Evolutionary conservation across 305 asterid species (phyloP), one percentile per base, ranked within the genome.

Genomic region (Rubia balearica): DNA sequence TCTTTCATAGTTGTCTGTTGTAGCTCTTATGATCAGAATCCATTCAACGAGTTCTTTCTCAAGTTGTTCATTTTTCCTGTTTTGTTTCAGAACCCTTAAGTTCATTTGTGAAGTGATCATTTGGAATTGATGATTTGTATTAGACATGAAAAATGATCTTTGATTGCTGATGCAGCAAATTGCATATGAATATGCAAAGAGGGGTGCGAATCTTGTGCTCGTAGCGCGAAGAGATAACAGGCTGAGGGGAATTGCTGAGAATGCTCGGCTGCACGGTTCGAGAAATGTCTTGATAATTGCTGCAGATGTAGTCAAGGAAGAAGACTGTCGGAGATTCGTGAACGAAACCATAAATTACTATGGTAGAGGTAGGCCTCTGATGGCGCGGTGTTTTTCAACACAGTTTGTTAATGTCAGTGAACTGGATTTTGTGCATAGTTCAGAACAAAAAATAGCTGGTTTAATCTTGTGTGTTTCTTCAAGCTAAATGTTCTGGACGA

Each of bases 261-360:
- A 86, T 53, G 96, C 96, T 0, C 76, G 77, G 74, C 79, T 49
- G 68, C 71, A 87, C 19, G 98, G 98, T 6, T 87, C 98, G 7
- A 78, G 82, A 27, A 51, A 77, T 69, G 96, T 89, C 55, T 71
- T 89, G 73, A 82, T 87, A 65, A 85, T 87, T 71, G 98, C 98
- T 68, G 98, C 98, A 43, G 98, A 93, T 76, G 98, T 90, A 59
- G 97, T 93, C 73, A 93, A 89, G 83, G 96, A 93, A 81, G 96
- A 89, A 2, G 96, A 90, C n/a, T 89, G 98, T 48, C 80, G 88
- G 60, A 86, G 96, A 83, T 93, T 93, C 53, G 82, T 93, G 79
- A 81, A 78, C 1, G 91, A 93, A 73, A 85, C 96, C 0, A 74
- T 93, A 46, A 81, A 81, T 78, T 67, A 70, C 59, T 89, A 74